Base-by-base conservation (phyloP, 768 basidiomycete species). In the Trametes maxima region DNA sequence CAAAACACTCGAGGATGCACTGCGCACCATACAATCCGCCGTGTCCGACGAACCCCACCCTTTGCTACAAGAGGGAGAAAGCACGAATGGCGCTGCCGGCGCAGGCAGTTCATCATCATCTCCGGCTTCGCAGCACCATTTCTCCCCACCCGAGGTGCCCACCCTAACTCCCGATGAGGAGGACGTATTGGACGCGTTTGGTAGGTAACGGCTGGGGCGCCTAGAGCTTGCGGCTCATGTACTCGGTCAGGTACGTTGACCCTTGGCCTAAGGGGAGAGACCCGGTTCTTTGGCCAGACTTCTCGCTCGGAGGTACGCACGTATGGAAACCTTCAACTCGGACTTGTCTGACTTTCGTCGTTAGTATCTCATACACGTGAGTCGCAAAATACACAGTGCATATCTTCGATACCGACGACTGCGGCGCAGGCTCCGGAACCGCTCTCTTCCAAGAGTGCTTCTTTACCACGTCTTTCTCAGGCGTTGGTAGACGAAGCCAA, bases 261-360 rank as follows among this genome's bases (percentile, higher is more conserved):
- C 2, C 77, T 88, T 24, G 83, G 80, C n/a, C 69, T 78, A 22
- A 71, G 80, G 48, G 85, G 85, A 0, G 83, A 83, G 63, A 78
- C 81, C 0, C 79, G 73, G 37, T 88, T 85, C 69, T 77, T 86
- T 59, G 87, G 89, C 17, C 79, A 80, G 59, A 90, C 87, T 0
- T 85, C 89, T 6, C 82, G 87, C 39, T 79, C 86, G 22, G 88
- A 90, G 79, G 88, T 88, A 64, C 52, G 81, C 35, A 11, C 19
- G 19, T n/a, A 49, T 17, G 28, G 24, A 45, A 33, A 10, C 14
- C 3, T 39, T 43, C 3, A 14, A 33, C 55, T 11, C n/a, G 49
- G 21, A 35, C 21, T 52, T 51, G 22, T 25, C 49, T 33, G 10
- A 25, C 11, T 25, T 42, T 58, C 36, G 28, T 57, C 67, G 55